Percentiles rank a stretch among this genome's conserved stretches.
These are phyloP conservation scores for Hymenoscyphus fructigenus DNA, from an alignment of 2,329 filamentous ascomycete species.

Conservation along the genomic window DNA sequence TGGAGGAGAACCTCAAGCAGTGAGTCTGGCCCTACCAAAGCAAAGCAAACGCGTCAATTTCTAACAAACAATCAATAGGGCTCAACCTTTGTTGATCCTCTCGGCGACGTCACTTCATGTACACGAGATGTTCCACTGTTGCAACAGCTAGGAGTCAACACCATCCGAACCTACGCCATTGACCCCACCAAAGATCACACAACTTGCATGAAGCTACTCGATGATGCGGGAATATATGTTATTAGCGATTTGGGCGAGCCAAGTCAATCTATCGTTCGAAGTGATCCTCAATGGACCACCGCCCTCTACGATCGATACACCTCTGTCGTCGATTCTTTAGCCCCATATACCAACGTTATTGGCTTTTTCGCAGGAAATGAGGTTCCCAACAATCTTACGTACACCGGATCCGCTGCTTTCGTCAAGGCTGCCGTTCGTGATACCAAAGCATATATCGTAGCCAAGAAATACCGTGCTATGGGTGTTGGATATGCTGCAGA, in stretches of 20 bases:
- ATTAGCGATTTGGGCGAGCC: conserved; percentile 87
- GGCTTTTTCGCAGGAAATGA: conserved; percentile 99
- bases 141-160: conserved; percentile 77
- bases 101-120: conserved; percentile 69
- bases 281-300: conserved; percentile 74
- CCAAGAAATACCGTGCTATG: conserved; percentile 71
- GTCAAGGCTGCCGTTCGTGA: conserved; percentile 98
- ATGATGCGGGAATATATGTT: conserved; percentile 89
- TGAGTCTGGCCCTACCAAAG: neutral
- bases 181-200: conserved; percentile 76
- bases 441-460: conserved; percentile 87
- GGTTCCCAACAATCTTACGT: conserved; percentile 83
- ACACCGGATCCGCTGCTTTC: conserved; percentile 85
- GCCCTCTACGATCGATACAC: conserved; percentile 79
- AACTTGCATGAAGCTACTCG: conserved; percentile 78
- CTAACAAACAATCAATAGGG: conserved; percentile 21
- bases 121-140: conserved; percentile 83
- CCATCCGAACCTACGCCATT: conserved; percentile 91
- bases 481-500: conserved; percentile 95
- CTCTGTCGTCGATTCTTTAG: conserved; percentile 74
- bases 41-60: neutral
- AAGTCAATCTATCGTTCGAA: conserved; percentile 77
- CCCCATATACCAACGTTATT: conserved; percentile 83
- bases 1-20: conserved; percentile 5
- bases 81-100: conserved; percentile 72